A percentile compares a stretch with the other conserved stretches of the same genome.
phyloP scores from a whole-genome alignment of 495 filamentous ascomycete species.

The Apodospora peruviana region DNA sequence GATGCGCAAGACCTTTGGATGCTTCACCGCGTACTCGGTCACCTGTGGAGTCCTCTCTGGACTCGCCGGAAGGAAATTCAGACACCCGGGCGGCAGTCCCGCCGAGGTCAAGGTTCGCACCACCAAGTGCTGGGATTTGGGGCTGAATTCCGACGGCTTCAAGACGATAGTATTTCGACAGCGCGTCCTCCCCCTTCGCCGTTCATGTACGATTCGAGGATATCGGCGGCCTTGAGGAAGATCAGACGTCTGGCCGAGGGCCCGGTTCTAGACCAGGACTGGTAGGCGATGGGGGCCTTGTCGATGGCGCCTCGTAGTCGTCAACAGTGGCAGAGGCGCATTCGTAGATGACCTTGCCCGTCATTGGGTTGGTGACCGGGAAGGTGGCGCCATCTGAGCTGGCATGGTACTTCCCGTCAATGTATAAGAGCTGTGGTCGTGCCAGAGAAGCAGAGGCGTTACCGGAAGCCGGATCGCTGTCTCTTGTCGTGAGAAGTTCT shows the following conservation, averaged over 20 bases:
- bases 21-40: slow-evolving; percentile 43
- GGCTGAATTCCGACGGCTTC: slow-evolving; percentile 70
- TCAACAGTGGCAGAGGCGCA: slow-evolving; percentile 52
- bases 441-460: slow-evolving; percentile 1
- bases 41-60: slow-evolving; percentile 38
- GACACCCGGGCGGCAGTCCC: slow-evolving; percentile 47
- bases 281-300: slow-evolving; percentile 57
- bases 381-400: slow-evolving; percentile 50
- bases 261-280: slow-evolving; percentile 55
- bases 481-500: background rate
- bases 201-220: slow-evolving; percentile 58
- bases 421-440: slow-evolving; percentile 45
- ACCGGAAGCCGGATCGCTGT: background rate
- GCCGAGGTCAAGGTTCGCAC: slow-evolving; percentile 59
- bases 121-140: slow-evolving; percentile 63
- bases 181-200: slow-evolving; percentile 52
- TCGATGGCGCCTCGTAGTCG: slow-evolving; percentile 55
- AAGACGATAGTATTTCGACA: slow-evolving; percentile 73
- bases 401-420: slow-evolving; percentile 54
- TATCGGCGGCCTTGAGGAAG: slow-evolving; percentile 59
- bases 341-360: slow-evolving; percentile 49
- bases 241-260: slow-evolving; percentile 57
- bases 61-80: slow-evolving; percentile 44
- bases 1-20: slow-evolving; percentile 43
- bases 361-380: slow-evolving; percentile 55